A percentile compares a stretch with the other conserved stretches of the same genome.
phyloP scores from a whole-genome alignment of 352 stramenopile species.

The Phytophthora fragariae region DNA sequence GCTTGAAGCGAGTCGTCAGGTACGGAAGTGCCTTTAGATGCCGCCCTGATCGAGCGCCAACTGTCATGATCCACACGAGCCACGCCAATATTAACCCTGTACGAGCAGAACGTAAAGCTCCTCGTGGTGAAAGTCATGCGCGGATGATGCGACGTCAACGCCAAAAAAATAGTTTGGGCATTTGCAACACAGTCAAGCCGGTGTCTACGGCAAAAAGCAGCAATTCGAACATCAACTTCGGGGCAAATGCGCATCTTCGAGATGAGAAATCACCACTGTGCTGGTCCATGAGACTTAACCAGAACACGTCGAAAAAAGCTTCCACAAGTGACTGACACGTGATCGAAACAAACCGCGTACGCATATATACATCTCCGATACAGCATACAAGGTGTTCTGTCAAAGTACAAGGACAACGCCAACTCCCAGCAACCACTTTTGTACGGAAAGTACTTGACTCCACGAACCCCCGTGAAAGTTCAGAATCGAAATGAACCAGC shows the following conservation, averaged over 20 bases:
- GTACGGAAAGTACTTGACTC: constrained; percentile 61
- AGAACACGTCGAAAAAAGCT: constrained; percentile 82
- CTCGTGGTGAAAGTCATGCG: constrained; percentile 39
- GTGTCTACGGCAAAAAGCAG: constrained; percentile 59
- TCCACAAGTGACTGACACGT: constrained; percentile 76
- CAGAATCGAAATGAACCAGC: constrained; percentile 71
- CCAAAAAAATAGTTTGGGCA: constrained; percentile 59
- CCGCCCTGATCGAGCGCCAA: constrained; percentile 60
- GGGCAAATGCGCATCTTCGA: constrained; percentile 28
- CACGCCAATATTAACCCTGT: constrained; percentile 71
- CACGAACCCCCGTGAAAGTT: constrained; percentile 65
- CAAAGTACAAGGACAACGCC: constrained; percentile 79
- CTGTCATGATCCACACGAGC: constrained; percentile 74
- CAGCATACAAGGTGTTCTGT: constrained; percentile 83
- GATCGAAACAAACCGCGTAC: constrained; percentile 73
- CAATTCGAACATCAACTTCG: constrained; percentile 47
- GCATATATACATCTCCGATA: constrained; percentile 64
- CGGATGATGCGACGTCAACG: neutral
- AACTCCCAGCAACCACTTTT: constrained; percentile 78
- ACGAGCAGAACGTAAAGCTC: constrained; percentile 73
- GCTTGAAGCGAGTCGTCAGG: constrained; percentile 87
- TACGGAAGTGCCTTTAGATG: constrained; percentile 81
- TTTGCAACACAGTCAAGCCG: constrained; percentile 68
- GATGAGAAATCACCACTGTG: constrained; percentile 55
- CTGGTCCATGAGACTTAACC: constrained; percentile 83